phyloP scores from a whole-genome alignment of 805 yeast species.

The Ogataea nitratoaversa region DNA sequence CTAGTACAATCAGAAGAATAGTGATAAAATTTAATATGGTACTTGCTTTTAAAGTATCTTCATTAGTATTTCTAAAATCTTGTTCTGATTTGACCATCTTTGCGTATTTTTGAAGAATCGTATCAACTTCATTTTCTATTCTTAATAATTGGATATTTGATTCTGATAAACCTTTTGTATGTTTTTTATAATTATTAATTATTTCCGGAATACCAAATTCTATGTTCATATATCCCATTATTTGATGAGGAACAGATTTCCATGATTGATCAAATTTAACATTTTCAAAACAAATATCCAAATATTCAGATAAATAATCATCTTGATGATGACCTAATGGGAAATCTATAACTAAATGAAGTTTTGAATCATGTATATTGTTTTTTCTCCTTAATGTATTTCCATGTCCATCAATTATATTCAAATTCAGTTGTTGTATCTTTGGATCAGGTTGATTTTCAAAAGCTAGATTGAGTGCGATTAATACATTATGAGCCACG shows the following conservation, averaged over 20 bases:
- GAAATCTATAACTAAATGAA: constrained; percentile 22
- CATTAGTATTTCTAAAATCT: constrained; percentile 26
- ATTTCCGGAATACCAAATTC: constrained; percentile 27
- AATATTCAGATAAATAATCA: constrained; percentile 15
- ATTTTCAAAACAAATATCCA: constrained; percentile 32
- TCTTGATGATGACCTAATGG: constrained; percentile 16
- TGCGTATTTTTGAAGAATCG: constrained; percentile 10
- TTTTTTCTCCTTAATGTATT: constrained; percentile 25
- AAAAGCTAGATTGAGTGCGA: constrained; percentile 21
- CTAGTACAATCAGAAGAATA: constrained; percentile 12
- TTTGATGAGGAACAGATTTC: constrained; percentile 16
- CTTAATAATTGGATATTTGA: constrained; percentile 9
- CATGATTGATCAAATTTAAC: constrained; percentile 27
- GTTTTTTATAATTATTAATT: constrained; percentile 16
- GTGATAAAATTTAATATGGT: constrained; percentile 13
- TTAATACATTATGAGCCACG: constrained; percentile 9
- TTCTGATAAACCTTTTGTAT: constrained; percentile 13
- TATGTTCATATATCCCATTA: constrained; percentile 17
- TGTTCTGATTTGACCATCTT: constrained; percentile 17
- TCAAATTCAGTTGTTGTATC: constrained; percentile 24
- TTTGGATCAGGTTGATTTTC: constrained; percentile 13
- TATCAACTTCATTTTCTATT: constrained; percentile 19
- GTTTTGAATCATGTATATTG: constrained; percentile 12
- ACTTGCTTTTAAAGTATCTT: constrained; percentile 18
- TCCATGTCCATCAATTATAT: constrained; percentile 24